phyloP scores from a whole-genome alignment of 2,329 filamentous ascomycete genomes.

The Penicillium crustosum region DNA sequence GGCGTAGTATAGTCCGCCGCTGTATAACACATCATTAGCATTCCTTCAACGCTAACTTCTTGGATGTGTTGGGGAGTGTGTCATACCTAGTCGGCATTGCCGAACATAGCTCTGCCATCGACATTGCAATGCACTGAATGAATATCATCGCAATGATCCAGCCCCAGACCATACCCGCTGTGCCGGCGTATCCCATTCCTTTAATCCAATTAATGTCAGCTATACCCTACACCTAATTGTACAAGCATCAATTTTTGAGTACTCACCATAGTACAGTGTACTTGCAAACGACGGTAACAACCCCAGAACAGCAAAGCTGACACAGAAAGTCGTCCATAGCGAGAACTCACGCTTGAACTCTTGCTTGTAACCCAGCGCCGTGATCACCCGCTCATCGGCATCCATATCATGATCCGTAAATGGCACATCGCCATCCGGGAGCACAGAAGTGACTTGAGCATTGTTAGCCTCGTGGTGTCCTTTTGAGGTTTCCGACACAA shows the following conservation, averaged over 20 bases:
- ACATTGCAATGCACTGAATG: slow-evolving; percentile 68
- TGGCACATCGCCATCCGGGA: slow-evolving; percentile 41
- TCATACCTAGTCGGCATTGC: slow-evolving; percentile 66
- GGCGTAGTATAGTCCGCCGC: slow-evolving; percentile 72
- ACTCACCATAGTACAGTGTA: slow-evolving; percentile 66
- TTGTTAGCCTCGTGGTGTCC: slow-evolving; percentile 26
- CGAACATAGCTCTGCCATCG: slow-evolving; percentile 70
- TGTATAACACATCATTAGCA: slow-evolving; percentile 15
- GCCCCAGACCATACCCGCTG: slow-evolving; percentile 70
- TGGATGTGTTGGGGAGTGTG: too few species aligned
- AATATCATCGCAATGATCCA: slow-evolving; percentile 73
- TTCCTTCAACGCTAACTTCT: not conserved
- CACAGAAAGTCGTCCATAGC: slow-evolving; percentile 72
- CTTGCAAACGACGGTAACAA: slow-evolving; percentile 69
- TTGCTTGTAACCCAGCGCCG: slow-evolving; percentile 54
- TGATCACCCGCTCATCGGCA: slow-evolving; percentile 44
- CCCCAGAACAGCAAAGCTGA: slow-evolving; percentile 71
- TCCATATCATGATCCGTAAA: slow-evolving; percentile 38
- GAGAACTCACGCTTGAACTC: slow-evolving; percentile 71
- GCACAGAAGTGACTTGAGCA: slow-evolving; percentile 39
- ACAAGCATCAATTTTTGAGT: not conserved
- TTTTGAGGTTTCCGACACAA: slow-evolving; percentile 14
- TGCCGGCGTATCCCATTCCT: slow-evolving; percentile 57
- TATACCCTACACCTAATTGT: not conserved
- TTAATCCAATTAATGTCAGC: slow-evolving; percentile 4